Evolutionary conservation across 768 basidiomycete species (phyloP).

Genomic region (Kwoniella shandongensis): DNA sequence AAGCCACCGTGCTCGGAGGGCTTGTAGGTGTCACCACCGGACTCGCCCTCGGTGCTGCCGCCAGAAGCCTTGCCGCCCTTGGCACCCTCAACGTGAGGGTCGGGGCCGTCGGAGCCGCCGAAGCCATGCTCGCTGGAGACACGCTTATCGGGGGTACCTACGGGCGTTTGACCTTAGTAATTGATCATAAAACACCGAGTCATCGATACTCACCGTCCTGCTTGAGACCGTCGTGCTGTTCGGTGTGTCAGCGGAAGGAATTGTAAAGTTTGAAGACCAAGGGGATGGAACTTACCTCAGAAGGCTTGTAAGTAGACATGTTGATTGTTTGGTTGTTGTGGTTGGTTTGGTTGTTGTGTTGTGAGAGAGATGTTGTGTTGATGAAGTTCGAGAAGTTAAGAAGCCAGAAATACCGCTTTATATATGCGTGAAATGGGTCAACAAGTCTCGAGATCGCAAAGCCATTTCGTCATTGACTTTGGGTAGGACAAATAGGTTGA

Average conservation of each 20-base stretch:
- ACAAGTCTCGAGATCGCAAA: not conserved
- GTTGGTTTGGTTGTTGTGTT: constrained; percentile 8
- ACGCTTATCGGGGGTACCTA: constrained; percentile 54
- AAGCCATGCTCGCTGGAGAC: constrained; percentile 54
- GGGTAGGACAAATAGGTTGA: constrained; percentile 1
- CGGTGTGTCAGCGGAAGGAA: not conserved
- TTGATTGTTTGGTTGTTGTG: constrained; percentile 23
- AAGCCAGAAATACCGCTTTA: constrained; percentile 7
- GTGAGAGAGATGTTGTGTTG: constrained; percentile 6
- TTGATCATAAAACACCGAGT: too few relatives aligned
- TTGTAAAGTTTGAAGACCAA: not conserved
- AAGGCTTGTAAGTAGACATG: constrained; percentile 55
- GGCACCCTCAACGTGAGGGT: constrained; percentile 52
- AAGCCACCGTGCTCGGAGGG: constrained; percentile 53
- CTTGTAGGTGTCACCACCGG: constrained; percentile 44
- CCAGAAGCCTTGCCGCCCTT: constrained; percentile 45
- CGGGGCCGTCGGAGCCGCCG: constrained; percentile 51
- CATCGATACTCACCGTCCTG: constrained; percentile 49
- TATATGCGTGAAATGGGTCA: constrained; percentile 16
- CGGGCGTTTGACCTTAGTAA: too few relatives aligned
- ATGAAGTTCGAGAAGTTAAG: constrained; percentile 6
- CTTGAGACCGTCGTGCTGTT: constrained; percentile 52
- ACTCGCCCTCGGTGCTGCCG: constrained; percentile 20
- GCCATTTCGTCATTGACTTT: constrained; percentile 1
- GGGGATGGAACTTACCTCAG: constrained; percentile 41